phyloP scores from a whole-genome alignment of 495 filamentous ascomycete species.

The Neurospora tetraspora region DNA sequence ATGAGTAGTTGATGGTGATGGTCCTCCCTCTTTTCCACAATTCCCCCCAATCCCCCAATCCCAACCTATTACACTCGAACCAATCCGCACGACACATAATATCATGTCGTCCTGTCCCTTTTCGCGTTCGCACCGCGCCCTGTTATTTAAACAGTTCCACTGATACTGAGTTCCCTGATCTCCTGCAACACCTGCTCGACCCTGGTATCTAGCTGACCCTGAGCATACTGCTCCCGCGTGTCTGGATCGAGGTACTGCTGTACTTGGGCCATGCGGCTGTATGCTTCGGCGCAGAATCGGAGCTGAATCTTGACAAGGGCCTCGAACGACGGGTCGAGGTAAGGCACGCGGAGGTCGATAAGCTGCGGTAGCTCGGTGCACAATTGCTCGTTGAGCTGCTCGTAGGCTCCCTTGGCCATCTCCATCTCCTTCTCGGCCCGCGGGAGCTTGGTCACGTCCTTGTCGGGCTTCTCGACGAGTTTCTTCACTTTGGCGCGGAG shows the following conservation, averaged over 20 bases:
- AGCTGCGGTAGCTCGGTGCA: slow-evolving; percentile 90
- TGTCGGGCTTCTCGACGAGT: slow-evolving; percentile 95
- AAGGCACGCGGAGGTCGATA: slow-evolving; percentile 93
- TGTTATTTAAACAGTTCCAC: slow-evolving; percentile 40
- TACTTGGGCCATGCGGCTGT: slow-evolving; percentile 94
- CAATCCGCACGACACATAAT: neutral
- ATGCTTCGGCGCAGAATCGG: slow-evolving; percentile 94
- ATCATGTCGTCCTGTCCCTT: neutral
- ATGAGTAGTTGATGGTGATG: neutral
- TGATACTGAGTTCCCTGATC: slow-evolving; percentile 93
- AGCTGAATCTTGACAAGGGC: slow-evolving; percentile 97
- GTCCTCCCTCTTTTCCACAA: neutral
- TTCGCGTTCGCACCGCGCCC: neutral
- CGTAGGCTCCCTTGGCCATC: slow-evolving; percentile 86
- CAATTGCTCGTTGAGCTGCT: slow-evolving; percentile 91
- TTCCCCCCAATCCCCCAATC: neutral
- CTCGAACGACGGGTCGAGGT: slow-evolving; percentile 93
- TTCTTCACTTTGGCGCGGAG: slow-evolving; percentile 94
- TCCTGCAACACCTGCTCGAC: slow-evolving; percentile 96
- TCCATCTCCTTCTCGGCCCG: slow-evolving; percentile 90
- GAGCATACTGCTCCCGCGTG: slow-evolving; percentile 91
- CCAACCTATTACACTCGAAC: neutral
- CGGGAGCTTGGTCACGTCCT: slow-evolving; percentile 90
- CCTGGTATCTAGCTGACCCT: slow-evolving; percentile 79
- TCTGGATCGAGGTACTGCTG: slow-evolving; percentile 98